Base-by-base conservation (phyloP, 108 stramenopile species). In the Cyclotella atomus region DNA sequence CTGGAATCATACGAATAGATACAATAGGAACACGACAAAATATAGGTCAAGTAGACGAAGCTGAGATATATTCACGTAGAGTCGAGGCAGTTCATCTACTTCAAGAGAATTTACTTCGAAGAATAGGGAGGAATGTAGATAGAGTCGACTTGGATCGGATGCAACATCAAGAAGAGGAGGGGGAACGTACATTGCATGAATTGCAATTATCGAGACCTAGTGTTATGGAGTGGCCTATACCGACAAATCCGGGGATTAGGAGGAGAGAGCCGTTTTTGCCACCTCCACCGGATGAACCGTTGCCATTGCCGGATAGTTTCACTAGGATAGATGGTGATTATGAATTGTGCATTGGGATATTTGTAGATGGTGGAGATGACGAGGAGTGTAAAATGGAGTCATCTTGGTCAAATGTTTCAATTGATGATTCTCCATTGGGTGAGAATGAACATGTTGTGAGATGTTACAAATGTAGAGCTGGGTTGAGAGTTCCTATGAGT, bases 401-500 rank as follows among this genome's bases (percentile, higher is more conserved):
- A 41, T 23, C 53, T 0, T 69, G 50, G 60, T 30, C 45, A 1
- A 66, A 29, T 52, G 38, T 45, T 9, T 16, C 57, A 34, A 5
- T 63, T 10, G 75, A 76, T 41, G 62, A 65, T 15, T 20, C 56
- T 3, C 57, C 64, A 23, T 45, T 54, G 35, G 65, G 70, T 38
- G 52, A 61, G 16, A 65, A 71, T 59, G 70, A 71, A 34, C 28
- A 43, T n/a, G 35, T 56, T 33, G 69, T 77, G 34, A 57, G 65
- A 17, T 79, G 77, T 54, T 43, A 28, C 43, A 61, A 67, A 17
- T 77, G 76, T 55, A 49, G 69, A 49, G 69, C 69, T 30, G 61
- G 46, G 14, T 65, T 71, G 64, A 65, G 30, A 65, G 70, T 77
- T 8, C 17, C 54, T 29, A 63, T 77, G 2, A 63, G 65, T 33